phyloP scores from a whole-genome alignment of 345 rosid genomes.

The Murraya koenigii region DNA sequence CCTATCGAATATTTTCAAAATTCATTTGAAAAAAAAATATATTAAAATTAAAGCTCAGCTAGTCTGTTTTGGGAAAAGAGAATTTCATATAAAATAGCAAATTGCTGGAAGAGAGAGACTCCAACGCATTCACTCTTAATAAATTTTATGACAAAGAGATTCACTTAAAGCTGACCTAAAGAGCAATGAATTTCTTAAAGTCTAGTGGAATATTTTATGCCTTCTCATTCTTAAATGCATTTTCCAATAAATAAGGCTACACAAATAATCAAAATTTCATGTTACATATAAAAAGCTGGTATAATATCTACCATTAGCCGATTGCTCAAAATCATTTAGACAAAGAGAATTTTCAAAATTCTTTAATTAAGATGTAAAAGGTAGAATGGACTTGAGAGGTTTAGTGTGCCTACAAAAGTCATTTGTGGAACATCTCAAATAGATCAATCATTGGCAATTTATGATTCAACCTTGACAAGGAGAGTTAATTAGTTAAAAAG shows the following conservation, averaged over 20 bases:
- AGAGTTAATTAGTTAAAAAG: background rate
- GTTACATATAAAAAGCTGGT: background rate
- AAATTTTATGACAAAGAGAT: background rate
- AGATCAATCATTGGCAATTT: background rate
- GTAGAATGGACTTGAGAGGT: background rate
- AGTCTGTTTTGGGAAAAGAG: background rate
- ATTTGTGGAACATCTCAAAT: background rate
- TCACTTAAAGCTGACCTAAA: background rate
- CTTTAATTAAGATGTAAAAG: background rate
- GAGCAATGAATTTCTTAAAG: background rate
- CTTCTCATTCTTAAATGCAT: background rate
- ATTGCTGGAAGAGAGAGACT: background rate
- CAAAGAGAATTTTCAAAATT: background rate
- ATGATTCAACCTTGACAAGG: constrained; percentile 1
- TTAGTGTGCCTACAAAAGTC: background rate
- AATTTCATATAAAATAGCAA: background rate
- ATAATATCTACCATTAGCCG: background rate
- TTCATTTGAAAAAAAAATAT: too few species aligned
- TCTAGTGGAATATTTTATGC: background rate
- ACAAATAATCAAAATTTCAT: background rate
- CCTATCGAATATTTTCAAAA: background rate
- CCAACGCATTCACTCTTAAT: background rate
- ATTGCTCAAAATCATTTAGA: background rate
- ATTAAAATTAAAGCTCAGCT: background rate
- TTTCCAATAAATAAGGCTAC: background rate